phyloP scores from a whole-genome alignment of 495 filamentous ascomycete genomes.

The Penicillium canescens region DNA sequence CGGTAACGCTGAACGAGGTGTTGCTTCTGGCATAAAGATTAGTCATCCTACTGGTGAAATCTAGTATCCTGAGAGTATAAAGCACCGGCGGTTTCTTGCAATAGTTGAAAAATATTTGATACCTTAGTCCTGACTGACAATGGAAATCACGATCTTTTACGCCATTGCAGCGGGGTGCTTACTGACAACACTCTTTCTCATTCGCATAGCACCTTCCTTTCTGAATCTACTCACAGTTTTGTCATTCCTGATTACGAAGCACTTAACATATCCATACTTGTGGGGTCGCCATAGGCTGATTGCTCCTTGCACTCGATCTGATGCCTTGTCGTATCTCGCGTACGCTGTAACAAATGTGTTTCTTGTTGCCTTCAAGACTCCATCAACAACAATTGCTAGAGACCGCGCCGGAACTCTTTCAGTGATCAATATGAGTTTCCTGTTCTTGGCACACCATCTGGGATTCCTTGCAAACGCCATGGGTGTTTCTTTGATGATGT shows the following conservation, averaged over 20 bases:
- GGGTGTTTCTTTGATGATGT: slow-evolving; percentile 3
- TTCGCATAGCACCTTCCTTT: slow-evolving; percentile 3
- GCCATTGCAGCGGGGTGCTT: slow-evolving; percentile 9
- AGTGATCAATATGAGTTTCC: slow-evolving; percentile 9
- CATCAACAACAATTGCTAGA: slow-evolving; percentile 1
- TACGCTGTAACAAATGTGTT: slow-evolving; percentile 9
- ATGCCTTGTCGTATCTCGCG: background rate
- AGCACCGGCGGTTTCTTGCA: background rate
- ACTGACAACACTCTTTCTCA: slow-evolving; percentile 9
- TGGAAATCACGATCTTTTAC: slow-evolving; percentile 11
- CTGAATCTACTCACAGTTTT: slow-evolving; percentile 1
- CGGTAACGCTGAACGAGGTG: too few relatives aligned
- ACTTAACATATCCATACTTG: slow-evolving; percentile 12
- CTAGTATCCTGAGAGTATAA: background rate
- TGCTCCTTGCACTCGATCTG: slow-evolving; percentile 10
- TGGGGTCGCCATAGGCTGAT: slow-evolving; percentile 8
- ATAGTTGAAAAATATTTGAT: background rate
- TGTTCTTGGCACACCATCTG: slow-evolving; percentile 7
- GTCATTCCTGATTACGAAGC: slow-evolving; percentile 2
- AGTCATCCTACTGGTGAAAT: too few relatives aligned
- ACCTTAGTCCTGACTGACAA: background rate
- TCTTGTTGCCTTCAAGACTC: slow-evolving; percentile 7
- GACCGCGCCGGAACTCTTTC: slow-evolving; percentile 9
- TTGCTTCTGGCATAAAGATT: too few relatives aligned
- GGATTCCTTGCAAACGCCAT: slow-evolving; percentile 6